Evolutionary conservation across 2,329 filamentous ascomycete species (phyloP), one percentile per base, ranked within the genome.

Genomic region (Aspergillus fumigatiaffinis): DNA sequence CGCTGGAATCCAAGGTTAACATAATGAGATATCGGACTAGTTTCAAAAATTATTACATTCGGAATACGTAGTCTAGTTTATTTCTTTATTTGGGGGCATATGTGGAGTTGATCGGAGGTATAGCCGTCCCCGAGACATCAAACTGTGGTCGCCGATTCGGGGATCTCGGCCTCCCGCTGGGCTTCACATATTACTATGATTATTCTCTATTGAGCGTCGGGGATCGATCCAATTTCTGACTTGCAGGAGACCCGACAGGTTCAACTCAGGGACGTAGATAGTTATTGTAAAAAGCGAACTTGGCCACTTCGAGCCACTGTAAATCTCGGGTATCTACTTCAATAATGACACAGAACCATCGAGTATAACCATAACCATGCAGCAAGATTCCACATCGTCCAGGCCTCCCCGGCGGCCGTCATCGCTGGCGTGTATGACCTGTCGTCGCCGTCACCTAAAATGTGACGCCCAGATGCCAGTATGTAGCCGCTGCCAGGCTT

Each of bases 401-500:
- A 56, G 54, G 54, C 48, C 51, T 5, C 29, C 35, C 3, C 32
- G 53, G 3, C 58, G 48, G 1, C 52, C 63, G 29, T 66, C 64
- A 1, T 58, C 64, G n/a, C 51, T 66, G 10, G 64, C 64, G 8
- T 69, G 66, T 50, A 35, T 68, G 10, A 58, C 62, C 6, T 69
- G 67, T 53, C 72, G 68, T 25, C 69, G 63, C 60, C 73, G 69
- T 52, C 75, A 73, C 68, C 71, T 79, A 35, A 78, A 77, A 68
- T 80, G 76, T 57, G 77, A 79, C 62, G 77, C 74, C 51, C 72
- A 69, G 41, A 71, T 73, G 60, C 77, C 77, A 12, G 66, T 67
- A 17, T 79, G 77, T 56, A 68, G 66, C 58, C 74, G 77, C 26
- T 79, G 77, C 63, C 63, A 66, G 41, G 64, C 68, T 21, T 73